These are phyloP conservation scores for Fusarium sp. DNA, from an alignment of 2,329 filamentous ascomycete species.

Conservation along the genomic window DNA sequence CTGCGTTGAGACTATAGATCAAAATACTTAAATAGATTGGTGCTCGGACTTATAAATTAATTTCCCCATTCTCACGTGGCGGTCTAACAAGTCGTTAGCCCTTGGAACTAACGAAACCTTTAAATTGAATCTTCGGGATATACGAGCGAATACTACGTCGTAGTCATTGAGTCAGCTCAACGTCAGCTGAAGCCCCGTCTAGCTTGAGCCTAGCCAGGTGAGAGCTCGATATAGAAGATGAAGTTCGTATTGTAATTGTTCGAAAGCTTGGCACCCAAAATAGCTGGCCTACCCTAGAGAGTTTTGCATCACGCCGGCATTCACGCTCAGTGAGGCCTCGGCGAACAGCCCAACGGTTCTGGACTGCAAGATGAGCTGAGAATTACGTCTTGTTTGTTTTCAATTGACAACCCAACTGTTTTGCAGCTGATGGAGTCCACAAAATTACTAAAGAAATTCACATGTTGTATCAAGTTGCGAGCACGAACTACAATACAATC, in stretches of 20 bases:
- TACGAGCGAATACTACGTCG: background rate
- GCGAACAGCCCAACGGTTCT: background rate
- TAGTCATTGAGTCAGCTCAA: background rate
- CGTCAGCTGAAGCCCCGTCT: background rate
- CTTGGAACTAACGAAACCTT: background rate
- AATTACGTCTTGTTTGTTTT: background rate
- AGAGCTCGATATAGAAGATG: background rate
- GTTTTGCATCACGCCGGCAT: background rate
- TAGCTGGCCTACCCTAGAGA: background rate
- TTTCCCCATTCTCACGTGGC: background rate
- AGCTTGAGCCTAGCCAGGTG: too few species aligned
- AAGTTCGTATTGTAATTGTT: background rate
- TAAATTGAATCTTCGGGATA: background rate
- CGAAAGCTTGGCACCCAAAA: too few species aligned
- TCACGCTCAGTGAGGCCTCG: background rate
- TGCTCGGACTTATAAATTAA: background rate
- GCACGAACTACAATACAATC: background rate
- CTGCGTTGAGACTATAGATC: background rate
- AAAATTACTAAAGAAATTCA: background rate
- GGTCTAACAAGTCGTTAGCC: background rate
- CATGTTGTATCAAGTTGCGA: background rate
- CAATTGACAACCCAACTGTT: background rate
- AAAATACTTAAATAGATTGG: background rate
- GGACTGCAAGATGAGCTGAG: background rate
- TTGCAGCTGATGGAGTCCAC: background rate